Percentiles rank a stretch among this genome's conserved stretches.
Conservation (phyloP, 2,329 filamentous ascomycete genomes). For the Drechslerella coelobrocha region DNA sequence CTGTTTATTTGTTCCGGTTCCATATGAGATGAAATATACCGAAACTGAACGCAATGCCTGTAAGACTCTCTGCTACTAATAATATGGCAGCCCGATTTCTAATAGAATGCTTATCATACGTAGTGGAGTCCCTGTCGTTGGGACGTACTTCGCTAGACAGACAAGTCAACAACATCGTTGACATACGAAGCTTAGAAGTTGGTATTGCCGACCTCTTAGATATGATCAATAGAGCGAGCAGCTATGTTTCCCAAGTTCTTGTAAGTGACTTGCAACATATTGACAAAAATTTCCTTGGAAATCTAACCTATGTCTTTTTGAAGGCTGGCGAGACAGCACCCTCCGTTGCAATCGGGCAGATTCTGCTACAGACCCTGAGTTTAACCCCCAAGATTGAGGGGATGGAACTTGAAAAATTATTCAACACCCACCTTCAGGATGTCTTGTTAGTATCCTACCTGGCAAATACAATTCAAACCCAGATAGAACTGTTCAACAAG, state of each 20-base stretch:
- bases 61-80: slow-evolving; percentile 1
- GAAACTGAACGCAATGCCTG: slow-evolving; percentile 73
- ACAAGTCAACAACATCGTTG: slow-evolving; percentile 65
- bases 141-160: slow-evolving; percentile 32
- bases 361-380: slow-evolving; percentile 89
- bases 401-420: slow-evolving; percentile 90
- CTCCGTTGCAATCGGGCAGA: slow-evolving; percentile 90
- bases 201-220: slow-evolving; percentile 85
- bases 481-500: slow-evolving; percentile 96
- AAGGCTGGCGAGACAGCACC: slow-evolving; percentile 83
- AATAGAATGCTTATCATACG: background rate
- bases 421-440: slow-evolving; percentile 99
- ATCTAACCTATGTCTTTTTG: background rate
- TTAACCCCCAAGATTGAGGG: slow-evolving; percentile 93
- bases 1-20: slow-evolving; percentile 96
- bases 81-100: background rate
- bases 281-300: background rate
- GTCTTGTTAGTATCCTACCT: slow-evolving; percentile 97
- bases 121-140: slow-evolving; percentile 46
- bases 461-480: slow-evolving; percentile 97
- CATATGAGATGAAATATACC: slow-evolving; percentile 88
- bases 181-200: slow-evolving; percentile 86
- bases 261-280: background rate
- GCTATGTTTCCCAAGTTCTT: slow-evolving; percentile 69
- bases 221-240: slow-evolving; percentile 87